phyloP scores from a whole-genome alignment of 1,284 basidiomycete genomes.

The Melampsora americana region DNA sequence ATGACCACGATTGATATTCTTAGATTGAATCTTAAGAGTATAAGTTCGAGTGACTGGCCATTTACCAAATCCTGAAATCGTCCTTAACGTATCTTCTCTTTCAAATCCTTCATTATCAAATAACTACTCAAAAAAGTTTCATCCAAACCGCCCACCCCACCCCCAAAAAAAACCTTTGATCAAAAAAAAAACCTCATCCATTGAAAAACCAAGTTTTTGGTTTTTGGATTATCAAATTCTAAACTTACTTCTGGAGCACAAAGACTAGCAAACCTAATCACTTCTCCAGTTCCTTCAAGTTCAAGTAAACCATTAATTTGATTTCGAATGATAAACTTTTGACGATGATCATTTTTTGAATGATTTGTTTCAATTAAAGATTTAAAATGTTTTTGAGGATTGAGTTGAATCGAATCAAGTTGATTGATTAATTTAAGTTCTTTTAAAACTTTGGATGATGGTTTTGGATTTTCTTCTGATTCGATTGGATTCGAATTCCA shows the following conservation, averaged over 20 bases:
- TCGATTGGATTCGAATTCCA: no score
- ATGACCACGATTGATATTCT: slow-evolving; percentile 28
- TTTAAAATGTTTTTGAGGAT: neutral
- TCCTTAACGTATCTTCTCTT: slow-evolving; percentile 41
- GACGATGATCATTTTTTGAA: slow-evolving; percentile 11
- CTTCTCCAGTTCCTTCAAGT: slow-evolving; percentile 28
- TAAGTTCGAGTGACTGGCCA: slow-evolving; percentile 41
- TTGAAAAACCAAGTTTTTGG: neutral
- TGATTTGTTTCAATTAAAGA: neutral
- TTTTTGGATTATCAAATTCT: neutral
- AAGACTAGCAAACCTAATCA: slow-evolving; percentile 38
- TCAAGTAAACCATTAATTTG: slow-evolving; percentile 20
- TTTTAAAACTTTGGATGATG: no score
- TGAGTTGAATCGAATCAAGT: no score
- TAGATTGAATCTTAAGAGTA: slow-evolving; percentile 38
- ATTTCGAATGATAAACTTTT: slow-evolving; percentile 29
- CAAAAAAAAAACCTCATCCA: neutral
- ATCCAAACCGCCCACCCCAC: neutral
- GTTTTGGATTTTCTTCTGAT: no score
- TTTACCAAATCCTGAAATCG: slow-evolving; percentile 39
- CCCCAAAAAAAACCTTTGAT: neutral
- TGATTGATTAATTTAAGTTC: no score
- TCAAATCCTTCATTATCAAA: slow-evolving; percentile 42
- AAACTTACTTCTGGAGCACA: slow-evolving; percentile 32
- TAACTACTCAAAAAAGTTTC: neutral